phyloP scores from a whole-genome alignment of 2,329 filamentous ascomycete genomes.

The Ophiosphaerella herpotricha region DNA sequence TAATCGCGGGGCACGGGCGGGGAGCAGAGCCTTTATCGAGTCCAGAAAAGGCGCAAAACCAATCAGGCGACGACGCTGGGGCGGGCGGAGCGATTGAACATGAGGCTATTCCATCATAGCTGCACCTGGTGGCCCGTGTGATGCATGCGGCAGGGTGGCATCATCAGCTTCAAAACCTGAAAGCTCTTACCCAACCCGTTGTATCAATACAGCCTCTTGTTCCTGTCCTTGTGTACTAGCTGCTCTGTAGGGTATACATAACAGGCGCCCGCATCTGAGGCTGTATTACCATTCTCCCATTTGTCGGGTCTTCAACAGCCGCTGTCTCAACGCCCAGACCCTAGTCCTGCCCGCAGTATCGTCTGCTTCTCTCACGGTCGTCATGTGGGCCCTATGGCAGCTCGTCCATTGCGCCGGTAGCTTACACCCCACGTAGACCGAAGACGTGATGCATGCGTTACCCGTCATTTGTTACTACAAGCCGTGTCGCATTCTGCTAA shows the following conservation, averaged over 20 bases:
- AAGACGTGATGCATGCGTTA: no score
- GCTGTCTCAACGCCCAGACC: conserved; percentile 8
- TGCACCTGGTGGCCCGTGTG: conserved; percentile 19
- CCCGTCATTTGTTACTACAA: conserved; percentile 1
- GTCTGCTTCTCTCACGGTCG: conserved; percentile 10
- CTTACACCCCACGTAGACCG: conserved; percentile 6
- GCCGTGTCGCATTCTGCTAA: conserved; percentile 5
- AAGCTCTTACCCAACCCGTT: conserved; percentile 2
- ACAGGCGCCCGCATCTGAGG: conserved; percentile 17
- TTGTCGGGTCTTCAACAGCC: conserved; percentile 3
- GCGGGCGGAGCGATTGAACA: conserved; percentile 35
- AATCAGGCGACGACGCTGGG: conserved; percentile 17
- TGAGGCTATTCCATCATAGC: conserved; percentile 31
- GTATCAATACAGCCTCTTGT: conserved; percentile 4
- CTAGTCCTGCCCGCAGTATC: conserved; percentile 10
- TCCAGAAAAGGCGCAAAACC: conserved; percentile 24
- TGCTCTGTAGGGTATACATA: conserved; percentile 10
- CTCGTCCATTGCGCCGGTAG: conserved; percentile 16
- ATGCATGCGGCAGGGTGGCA: conserved; percentile 28
- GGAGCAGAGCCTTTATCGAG: conserved; percentile 1
- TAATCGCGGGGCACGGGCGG: neutral
- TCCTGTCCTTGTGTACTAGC: conserved; percentile 8
- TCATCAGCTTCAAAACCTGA: conserved; percentile 21
- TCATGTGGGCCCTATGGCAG: conserved; percentile 18
- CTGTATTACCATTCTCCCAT: conserved; percentile 11